These are phyloP conservation scores for Domatiomyces catenatus DNA, from an alignment of 2,329 filamentous ascomycete genomes.

Conservation along the genomic window DNA sequence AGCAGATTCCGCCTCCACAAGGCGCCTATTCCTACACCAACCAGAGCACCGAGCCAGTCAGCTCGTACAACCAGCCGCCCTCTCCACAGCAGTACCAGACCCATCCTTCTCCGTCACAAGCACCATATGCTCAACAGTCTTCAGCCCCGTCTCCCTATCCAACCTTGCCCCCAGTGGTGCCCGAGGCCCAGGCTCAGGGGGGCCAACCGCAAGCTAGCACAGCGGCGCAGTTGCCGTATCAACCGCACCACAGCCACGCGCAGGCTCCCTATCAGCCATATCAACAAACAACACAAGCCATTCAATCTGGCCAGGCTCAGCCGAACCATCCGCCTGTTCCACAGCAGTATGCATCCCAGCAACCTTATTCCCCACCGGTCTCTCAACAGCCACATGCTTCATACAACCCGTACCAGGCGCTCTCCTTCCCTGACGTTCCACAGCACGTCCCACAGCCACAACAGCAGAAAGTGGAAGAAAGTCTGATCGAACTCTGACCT, in stretches of 20 bases:
- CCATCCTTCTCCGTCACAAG: constrained; percentile 2
- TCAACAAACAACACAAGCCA: constrained; percentile 1
- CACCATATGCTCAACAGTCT: background rate
- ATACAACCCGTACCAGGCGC: constrained; percentile 32
- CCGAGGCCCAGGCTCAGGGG: constrained; percentile 5
- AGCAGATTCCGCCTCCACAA: constrained; percentile 27
- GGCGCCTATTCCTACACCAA: constrained; percentile 15
- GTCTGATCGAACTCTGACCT: constrained; percentile 59
- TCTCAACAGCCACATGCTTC: constrained; percentile 21
- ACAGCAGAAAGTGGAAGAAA: constrained; percentile 50
- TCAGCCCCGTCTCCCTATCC: constrained; percentile 11
- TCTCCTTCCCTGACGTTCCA: constrained; percentile 49
- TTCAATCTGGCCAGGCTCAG: background rate
- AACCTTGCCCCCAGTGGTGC: constrained; percentile 4
- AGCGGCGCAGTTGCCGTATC: constrained; percentile 1
- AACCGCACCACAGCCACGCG: constrained; percentile 3
- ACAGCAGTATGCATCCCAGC: background rate
- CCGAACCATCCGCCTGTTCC: background rate
- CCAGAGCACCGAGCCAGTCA: constrained; percentile 9
- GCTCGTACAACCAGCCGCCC: constrained; percentile 8
- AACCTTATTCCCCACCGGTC: background rate
- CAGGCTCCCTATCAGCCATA: constrained; percentile 6
- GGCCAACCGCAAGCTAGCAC: constrained; percentile 4
- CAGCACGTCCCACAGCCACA: constrained; percentile 40
- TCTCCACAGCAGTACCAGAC: constrained; percentile 13